Evolutionary conservation across 441 rosid genomes (phyloP).

Genomic region (Manihot esculenta): DNA sequence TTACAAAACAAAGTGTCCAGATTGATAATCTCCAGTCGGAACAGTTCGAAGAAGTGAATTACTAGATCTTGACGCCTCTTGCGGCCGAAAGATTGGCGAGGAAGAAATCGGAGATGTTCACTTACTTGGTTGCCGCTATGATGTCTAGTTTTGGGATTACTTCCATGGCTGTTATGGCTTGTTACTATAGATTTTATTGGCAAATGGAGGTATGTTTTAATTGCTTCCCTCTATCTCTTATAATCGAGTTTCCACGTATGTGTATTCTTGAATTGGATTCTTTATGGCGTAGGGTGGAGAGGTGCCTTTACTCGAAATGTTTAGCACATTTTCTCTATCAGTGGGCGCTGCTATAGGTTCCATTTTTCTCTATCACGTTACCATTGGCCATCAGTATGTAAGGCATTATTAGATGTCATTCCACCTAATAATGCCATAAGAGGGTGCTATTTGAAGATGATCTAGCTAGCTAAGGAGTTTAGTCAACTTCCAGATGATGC

Average conservation of each 20-base stretch:
- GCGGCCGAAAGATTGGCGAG: constrained; percentile 59
- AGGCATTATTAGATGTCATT: too few relatives aligned
- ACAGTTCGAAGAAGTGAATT: constrained; percentile 22
- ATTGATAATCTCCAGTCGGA: constrained; percentile 25
- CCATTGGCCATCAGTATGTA: too few relatives aligned
- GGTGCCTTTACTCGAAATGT: constrained; percentile 70
- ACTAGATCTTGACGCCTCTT: constrained; percentile 46
- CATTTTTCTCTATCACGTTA: too few relatives aligned
- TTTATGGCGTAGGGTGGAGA: constrained; percentile 57
- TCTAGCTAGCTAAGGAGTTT: too few relatives aligned
- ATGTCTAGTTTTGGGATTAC: constrained; percentile 91
- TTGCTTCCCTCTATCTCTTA: not conserved
- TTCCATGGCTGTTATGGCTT: constrained; percentile 90
- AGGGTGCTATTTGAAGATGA: too few relatives aligned
- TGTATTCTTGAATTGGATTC: constrained; percentile 7
- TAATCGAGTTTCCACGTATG: not conserved
- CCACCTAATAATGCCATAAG: too few relatives aligned
- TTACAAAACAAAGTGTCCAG: constrained; percentile 37
- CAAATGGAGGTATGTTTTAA: constrained; percentile 71
- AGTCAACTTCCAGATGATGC: too few relatives aligned
- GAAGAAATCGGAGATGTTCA: constrained; percentile 80
- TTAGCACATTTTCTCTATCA: constrained; percentile 89
- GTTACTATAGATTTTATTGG: constrained; percentile 92
- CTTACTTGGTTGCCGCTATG: constrained; percentile 79
- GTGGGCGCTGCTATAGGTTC: constrained; percentile 91